These are phyloP conservation scores for Penicillium riverlandense DNA, from an alignment of 495 filamentous ascomycete genomes.

Conservation along the genomic window DNA sequence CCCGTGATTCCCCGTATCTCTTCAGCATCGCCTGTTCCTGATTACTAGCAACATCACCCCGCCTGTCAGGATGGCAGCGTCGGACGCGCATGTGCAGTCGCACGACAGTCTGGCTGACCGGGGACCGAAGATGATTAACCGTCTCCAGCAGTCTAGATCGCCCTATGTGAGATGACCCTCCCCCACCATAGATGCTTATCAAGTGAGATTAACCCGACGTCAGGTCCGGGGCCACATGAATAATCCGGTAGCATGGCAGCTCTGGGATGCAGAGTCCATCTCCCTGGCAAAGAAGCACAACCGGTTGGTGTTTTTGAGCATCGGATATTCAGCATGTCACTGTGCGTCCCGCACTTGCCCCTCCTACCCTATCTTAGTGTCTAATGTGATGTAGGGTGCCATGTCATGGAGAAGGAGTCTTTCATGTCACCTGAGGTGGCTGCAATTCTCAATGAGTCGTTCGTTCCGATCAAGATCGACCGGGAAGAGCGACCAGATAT, in stretches of 20 bases:
- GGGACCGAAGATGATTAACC: conserved; percentile 52
- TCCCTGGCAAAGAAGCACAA: conserved; percentile 70
- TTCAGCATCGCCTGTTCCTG: no score
- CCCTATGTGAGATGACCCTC: conserved; percentile 59
- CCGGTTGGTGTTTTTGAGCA: conserved; percentile 85
- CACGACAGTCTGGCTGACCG: conserved; percentile 16
- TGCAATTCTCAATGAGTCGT: conserved; percentile 72
- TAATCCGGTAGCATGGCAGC: conserved; percentile 91
- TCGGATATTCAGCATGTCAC: conserved; percentile 94
- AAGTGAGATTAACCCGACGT: no score
- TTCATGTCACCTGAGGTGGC: conserved; percentile 81
- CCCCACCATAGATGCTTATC: no score
- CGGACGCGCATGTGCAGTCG: conserved; percentile 20
- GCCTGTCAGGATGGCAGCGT: conserved; percentile 9
- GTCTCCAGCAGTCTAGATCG: conserved; percentile 64
- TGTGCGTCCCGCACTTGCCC: conserved; percentile 48
- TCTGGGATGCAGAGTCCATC: conserved; percentile 73
- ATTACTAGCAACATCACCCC: no score
- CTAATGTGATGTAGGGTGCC: conserved; percentile 56
- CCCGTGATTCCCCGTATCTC: no score
- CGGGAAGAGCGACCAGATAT: conserved; percentile 93
- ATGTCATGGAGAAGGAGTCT: conserved; percentile 90
- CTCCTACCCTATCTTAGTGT: background rate
- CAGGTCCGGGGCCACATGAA: conserved; percentile 72
- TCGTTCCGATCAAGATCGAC: conserved; percentile 91